Percentiles rank a stretch among this genome's conserved stretches.
Evolutionary conservation across 1,284 basidiomycete genomes (phyloP).

Genomic region (Cronartium ribicola): DNA sequence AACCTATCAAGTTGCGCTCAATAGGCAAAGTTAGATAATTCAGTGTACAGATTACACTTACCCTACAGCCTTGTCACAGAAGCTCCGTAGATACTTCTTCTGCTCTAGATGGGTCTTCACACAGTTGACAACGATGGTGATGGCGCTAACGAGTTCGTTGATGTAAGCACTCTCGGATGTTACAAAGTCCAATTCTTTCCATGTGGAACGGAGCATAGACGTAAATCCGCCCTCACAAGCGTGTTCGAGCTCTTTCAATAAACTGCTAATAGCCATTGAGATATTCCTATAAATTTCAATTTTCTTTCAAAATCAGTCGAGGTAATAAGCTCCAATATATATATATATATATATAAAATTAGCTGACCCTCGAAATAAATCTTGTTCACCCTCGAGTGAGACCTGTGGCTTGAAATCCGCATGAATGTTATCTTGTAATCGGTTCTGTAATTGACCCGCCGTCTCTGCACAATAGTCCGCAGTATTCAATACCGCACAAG

Average conservation of each 20-base stretch:
- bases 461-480: slow-evolving; percentile 96
- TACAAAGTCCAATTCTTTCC: slow-evolving; percentile 62
- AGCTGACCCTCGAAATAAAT: slow-evolving; percentile 74
- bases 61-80: slow-evolving; percentile 86
- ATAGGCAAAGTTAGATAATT: not conserved
- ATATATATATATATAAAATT: not conserved
- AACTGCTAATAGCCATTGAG: slow-evolving; percentile 69
- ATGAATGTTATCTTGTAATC: slow-evolving; percentile 74
- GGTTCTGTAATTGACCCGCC: slow-evolving; percentile 81
- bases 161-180: slow-evolving; percentile 77
- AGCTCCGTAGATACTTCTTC: slow-evolving; percentile 85
- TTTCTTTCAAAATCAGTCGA: not conserved
- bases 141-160: slow-evolving; percentile 64
- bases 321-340: not conserved
- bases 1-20: slow-evolving; percentile 4
- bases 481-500: slow-evolving; percentile 86
- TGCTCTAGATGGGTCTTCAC: slow-evolving; percentile 75
- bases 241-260: slow-evolving; percentile 74
- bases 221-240: slow-evolving; percentile 71
- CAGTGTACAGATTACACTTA: slow-evolving; percentile 49
- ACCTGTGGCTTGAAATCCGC: slow-evolving; percentile 71
- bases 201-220: slow-evolving; percentile 69
- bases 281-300: slow-evolving; percentile 52
- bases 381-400: slow-evolving; percentile 76
- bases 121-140: slow-evolving; percentile 63